Conservation (phyloP, 805 yeast species). For the Kurtzmaniella cleridarum region DNA sequence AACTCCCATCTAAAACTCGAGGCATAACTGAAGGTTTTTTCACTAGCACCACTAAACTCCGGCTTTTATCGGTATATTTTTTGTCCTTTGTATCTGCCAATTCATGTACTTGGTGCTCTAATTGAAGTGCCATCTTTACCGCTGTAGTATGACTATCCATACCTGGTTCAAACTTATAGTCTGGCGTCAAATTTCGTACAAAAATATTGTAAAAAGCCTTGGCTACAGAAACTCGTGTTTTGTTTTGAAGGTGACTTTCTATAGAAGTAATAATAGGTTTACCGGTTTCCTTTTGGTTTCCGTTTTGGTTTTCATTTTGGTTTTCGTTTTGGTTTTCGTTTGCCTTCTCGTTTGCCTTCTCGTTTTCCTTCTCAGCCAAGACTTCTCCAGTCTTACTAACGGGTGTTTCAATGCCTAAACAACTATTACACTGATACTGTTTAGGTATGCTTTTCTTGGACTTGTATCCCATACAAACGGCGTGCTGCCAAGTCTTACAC, state of each 20-base stretch:
- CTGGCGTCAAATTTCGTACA: constrained; percentile 31
- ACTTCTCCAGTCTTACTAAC: not conserved
- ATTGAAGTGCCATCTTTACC: constrained; percentile 39
- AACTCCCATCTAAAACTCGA: constrained; percentile 49
- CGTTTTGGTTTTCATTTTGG: not conserved
- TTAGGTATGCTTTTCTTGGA: constrained; percentile 38
- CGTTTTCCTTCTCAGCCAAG: constrained; percentile 6
- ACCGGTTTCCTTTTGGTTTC: not conserved
- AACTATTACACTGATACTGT: constrained; percentile 48
- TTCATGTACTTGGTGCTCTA: constrained; percentile 47
- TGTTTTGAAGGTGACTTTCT: constrained; percentile 18
- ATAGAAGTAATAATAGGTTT: constrained; percentile 7
- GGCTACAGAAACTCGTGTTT: constrained; percentile 43
- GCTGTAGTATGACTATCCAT: constrained; percentile 30
- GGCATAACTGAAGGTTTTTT: constrained; percentile 54
- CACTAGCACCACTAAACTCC: constrained; percentile 60
- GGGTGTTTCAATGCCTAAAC: constrained; percentile 35
- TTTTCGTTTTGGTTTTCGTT: constrained; percentile 2
- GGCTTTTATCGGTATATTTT: constrained; percentile 60
- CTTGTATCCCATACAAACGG: constrained; percentile 51
- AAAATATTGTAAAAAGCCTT: constrained; percentile 48
- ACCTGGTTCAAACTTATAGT: constrained; percentile 16
- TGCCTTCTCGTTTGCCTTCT: constrained; percentile 7
- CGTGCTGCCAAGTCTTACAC: constrained; percentile 72
- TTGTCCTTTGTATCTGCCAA: constrained; percentile 22